phyloP scores from a whole-genome alignment of 768 basidiomycete species.

The Roridomyces roridus region DNA sequence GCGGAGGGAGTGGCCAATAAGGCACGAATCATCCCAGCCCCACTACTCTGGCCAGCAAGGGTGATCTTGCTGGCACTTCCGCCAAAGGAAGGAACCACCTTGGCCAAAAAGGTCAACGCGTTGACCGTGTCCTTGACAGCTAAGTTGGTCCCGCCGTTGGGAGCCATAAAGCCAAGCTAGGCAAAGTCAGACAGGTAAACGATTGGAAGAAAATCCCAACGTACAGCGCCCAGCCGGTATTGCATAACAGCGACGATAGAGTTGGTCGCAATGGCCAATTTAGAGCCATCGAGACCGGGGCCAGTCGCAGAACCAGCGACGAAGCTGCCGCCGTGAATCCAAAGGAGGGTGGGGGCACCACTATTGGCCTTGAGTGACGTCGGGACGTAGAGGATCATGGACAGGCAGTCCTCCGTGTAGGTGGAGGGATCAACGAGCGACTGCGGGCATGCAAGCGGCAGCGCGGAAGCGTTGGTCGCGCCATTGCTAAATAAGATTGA shows the following conservation, averaged over 20 bases:
- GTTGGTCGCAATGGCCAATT: slow-evolving; percentile 69
- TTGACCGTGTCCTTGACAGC: slow-evolving; percentile 73
- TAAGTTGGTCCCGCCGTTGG: slow-evolving; percentile 72
- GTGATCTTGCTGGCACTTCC: slow-evolving; percentile 72
- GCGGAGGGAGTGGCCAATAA: slow-evolving; percentile 78
- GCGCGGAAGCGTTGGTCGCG: slow-evolving; percentile 51
- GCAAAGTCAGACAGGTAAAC: slow-evolving; percentile 8
- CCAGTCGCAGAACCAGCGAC: slow-evolving; percentile 70
- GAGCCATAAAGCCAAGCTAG: slow-evolving; percentile 79
- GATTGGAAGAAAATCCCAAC: slow-evolving; percentile 30
- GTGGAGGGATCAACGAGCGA: slow-evolving; percentile 50
- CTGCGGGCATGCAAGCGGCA: slow-evolving; percentile 82
- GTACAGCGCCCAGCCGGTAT: slow-evolving; percentile 80
- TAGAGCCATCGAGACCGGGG: slow-evolving; percentile 79
- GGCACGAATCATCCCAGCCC: slow-evolving; percentile 79
- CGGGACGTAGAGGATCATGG: slow-evolving; percentile 77
- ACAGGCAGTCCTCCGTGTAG: slow-evolving; percentile 82
- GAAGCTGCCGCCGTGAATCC: slow-evolving; percentile 91
- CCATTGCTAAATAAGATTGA: slow-evolving; percentile 47
- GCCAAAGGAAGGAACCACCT: slow-evolving; percentile 66
- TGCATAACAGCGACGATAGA: slow-evolving; percentile 85
- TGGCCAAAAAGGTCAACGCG: slow-evolving; percentile 67
- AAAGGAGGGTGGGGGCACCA: slow-evolving; percentile 59
- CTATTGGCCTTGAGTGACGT: slow-evolving; percentile 39
- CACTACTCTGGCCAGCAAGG: slow-evolving; percentile 83